Conservation (phyloP, 345 rosid genomes). For the Chamaenerion angustifolium region DNA sequence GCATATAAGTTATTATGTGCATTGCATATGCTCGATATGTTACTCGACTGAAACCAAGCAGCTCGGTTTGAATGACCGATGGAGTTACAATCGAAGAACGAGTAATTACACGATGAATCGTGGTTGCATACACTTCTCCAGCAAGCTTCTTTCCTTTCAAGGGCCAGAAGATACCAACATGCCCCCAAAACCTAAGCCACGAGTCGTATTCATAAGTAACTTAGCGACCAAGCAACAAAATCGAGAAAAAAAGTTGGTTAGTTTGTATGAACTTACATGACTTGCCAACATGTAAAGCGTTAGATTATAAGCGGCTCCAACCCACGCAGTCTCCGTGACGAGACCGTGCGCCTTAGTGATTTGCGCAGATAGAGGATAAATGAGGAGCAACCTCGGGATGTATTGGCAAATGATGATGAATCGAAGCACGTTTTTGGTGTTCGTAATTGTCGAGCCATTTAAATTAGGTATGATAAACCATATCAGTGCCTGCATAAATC, state of each 20-base stretch:
- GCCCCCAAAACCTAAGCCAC: slow-evolving; percentile 25
- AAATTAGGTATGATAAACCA: slow-evolving; percentile 28
- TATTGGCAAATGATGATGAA: slow-evolving; percentile 28
- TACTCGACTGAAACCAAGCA: slow-evolving; percentile 17
- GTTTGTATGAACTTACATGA: slow-evolving; percentile 17
- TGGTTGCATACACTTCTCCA: slow-evolving; percentile 20
- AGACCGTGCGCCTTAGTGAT: slow-evolving; percentile 25
- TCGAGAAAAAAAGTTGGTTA: not conserved
- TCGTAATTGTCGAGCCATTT: slow-evolving; percentile 8
- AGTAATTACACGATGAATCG: slow-evolving; percentile 13
- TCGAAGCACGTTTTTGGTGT: slow-evolving; percentile 24
- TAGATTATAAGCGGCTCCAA: slow-evolving; percentile 33
- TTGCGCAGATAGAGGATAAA: slow-evolving; percentile 25
- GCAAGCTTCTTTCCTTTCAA: slow-evolving; percentile 24
- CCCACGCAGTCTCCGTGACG: slow-evolving; percentile 30
- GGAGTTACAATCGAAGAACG: slow-evolving; percentile 20
- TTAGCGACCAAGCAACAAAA: not conserved
- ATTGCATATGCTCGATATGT: slow-evolving; percentile 16
- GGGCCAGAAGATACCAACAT: slow-evolving; percentile 28
- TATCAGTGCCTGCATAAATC: slow-evolving; percentile 16
- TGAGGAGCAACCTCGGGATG: slow-evolving; percentile 27
- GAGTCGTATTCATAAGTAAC: too few species aligned
- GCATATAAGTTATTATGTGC: slow-evolving; percentile 16
- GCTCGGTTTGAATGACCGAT: slow-evolving; percentile 5
- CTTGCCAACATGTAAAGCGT: slow-evolving; percentile 29